Base-by-base conservation (phyloP, 2,329 filamentous ascomycete species). In the Ophiocordyceps camponoti-floridani region DNA sequence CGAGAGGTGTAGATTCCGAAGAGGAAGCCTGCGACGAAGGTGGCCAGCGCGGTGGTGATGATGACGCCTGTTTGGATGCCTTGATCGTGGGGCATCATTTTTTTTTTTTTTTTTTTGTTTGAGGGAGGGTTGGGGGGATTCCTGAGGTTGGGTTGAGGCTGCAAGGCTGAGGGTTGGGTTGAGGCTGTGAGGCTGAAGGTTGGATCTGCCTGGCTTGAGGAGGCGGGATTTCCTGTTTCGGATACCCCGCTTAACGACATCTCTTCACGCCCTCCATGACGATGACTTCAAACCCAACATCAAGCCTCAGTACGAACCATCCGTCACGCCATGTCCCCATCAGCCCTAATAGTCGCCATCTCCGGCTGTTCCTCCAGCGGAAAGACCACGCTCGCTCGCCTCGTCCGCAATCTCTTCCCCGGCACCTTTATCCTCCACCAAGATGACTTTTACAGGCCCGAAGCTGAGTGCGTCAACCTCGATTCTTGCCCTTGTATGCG, bases 371-470 rank as follows among this genome's bases (percentile, higher is more conserved):
- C 89, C 2, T 94, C 84, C 4, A 89, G 84, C 54, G 91, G 91
- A 48, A 98, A 98, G 67, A 96, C 91, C 2, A 96, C 91, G 2
- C 74, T 98, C 13, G 84, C 87, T 18, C 77, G 89, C 2, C 71
- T 95, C 12, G 70, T 98, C 16, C 79, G 86, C 47, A 78, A 84
- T 57, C 79, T 94, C 51, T 87, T 95, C 55, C 79, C 79, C 9
- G 68, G 72, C 51, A 72, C 78, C 14, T 89, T 87, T 56, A 84
- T 96, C 55, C 72, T 98, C 19, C 91, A 98, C 60, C 79, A 94
- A 59, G 91, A 98, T 65, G 91, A 98, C 62, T 98, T 96, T 59
- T 98, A 94, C 66, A 79, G 77, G 51, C 69, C 83, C 1, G 89
- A 96, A 58, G 64, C 72, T 28, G 72, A 86, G 73, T 84, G 55